phyloP scores from a whole-genome alignment of 495 filamentous ascomycete genomes.

The Penicillium psychrofluorescens region DNA sequence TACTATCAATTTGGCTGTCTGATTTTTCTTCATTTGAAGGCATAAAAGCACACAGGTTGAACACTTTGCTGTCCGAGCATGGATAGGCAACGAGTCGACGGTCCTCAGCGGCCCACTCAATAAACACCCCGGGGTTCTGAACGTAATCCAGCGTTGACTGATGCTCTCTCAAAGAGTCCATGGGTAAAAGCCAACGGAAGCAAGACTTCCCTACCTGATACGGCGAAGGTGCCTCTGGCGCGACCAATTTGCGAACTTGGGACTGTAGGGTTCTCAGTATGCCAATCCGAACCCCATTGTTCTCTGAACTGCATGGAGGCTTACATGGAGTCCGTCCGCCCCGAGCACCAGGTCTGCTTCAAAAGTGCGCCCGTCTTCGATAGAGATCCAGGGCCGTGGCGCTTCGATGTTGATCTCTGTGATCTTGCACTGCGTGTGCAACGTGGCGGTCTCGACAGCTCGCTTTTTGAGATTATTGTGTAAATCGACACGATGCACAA shows the following conservation, averaged over 20 bases:
- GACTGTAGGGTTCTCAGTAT: conserved; percentile 11
- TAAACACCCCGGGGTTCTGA: conserved; percentile 12
- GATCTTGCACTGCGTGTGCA: conserved; percentile 46
- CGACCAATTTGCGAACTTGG: conserved; percentile 12
- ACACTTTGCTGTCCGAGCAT: conserved; percentile 18
- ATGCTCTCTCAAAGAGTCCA: conserved; percentile 7
- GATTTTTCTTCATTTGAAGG: conserved; percentile 10
- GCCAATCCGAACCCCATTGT: neutral
- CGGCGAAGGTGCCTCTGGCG: conserved; percentile 9
- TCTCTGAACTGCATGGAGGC: neutral
- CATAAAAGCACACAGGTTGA: conserved; percentile 22
- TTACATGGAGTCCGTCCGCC: conserved; percentile 47
- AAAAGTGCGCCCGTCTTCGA: conserved; percentile 40
- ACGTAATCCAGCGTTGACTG: conserved; percentile 8
- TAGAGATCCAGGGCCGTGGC: conserved; percentile 29
- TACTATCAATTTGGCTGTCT: conserved; percentile 8
- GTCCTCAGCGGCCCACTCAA: conserved; percentile 18
- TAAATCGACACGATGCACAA: conserved; percentile 48
- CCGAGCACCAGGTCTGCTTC: conserved; percentile 52
- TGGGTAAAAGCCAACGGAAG: conserved; percentile 20
- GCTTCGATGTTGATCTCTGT: conserved; percentile 36
- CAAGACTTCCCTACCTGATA: conserved; percentile 19
- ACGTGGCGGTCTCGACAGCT: conserved; percentile 29
- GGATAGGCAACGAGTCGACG: conserved; percentile 21
- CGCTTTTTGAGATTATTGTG: conserved; percentile 38